Evolutionary conservation across 495 filamentous ascomycete species (phyloP).

Genomic region (Parmelia sp.): DNA sequence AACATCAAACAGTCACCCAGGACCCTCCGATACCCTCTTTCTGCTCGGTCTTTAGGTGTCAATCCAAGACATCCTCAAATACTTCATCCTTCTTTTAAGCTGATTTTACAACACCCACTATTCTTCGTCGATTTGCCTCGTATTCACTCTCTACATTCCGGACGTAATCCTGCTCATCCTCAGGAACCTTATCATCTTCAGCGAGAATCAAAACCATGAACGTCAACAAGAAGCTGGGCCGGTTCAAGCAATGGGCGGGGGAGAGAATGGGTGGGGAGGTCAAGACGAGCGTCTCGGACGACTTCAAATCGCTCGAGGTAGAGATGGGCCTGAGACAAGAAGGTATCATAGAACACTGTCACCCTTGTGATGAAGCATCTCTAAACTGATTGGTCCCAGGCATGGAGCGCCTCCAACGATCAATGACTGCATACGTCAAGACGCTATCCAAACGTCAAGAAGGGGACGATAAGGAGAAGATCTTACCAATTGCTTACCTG

Average conservation of each 20-base stretch:
- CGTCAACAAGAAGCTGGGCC: slow-evolving; percentile 92
- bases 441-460: slow-evolving; percentile 82
- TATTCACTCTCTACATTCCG: slow-evolving; percentile 6
- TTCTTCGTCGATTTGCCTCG: not conserved
- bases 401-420: slow-evolving; percentile 84
- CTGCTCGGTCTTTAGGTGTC: slow-evolving; percentile 4
- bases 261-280: slow-evolving; percentile 94
- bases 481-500: slow-evolving; percentile 69
- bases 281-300: slow-evolving; percentile 81
- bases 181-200: not conserved
- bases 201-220: slow-evolving; percentile 48
- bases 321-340: slow-evolving; percentile 92
- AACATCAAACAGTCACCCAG: not conserved
- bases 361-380: not conserved
- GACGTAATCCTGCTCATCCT: not conserved
- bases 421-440: slow-evolving; percentile 85
- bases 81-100: slow-evolving; percentile 4
- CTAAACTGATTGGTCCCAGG: slow-evolving; percentile 44
- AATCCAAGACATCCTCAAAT: not conserved
- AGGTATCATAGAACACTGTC: slow-evolving; percentile 47
- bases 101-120: slow-evolving; percentile 1
- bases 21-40: too few species aligned
- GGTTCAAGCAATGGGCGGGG: slow-evolving; percentile 97
- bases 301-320: slow-evolving; percentile 87
- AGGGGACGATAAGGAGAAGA: slow-evolving; percentile 78